Percentiles rank a stretch among this genome's conserved stretches.
Evolutionary conservation across 2,329 filamentous ascomycete genomes (phyloP).

Genomic region (Diaporthe ampelina): DNA sequence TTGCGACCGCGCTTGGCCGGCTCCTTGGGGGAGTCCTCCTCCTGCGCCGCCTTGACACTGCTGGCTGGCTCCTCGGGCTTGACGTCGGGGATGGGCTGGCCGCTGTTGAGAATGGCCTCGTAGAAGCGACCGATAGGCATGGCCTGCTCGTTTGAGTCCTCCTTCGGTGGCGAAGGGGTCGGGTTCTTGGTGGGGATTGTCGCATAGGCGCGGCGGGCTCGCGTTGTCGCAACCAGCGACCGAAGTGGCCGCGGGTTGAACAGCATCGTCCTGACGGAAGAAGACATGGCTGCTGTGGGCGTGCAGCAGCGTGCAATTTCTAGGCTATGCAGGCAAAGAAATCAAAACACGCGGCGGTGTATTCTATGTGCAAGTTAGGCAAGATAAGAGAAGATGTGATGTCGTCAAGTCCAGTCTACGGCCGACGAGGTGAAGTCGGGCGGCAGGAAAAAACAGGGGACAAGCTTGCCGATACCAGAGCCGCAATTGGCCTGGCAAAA

Average conservation of each 20-base stretch:
- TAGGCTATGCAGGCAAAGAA: neutral
- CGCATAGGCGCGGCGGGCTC: conserved; percentile 47
- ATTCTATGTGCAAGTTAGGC: neutral
- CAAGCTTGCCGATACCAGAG: conserved; percentile 23
- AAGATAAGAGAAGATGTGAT: neutral
- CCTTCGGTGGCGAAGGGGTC: conserved; percentile 47
- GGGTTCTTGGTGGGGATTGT: conserved; percentile 48
- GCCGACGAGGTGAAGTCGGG: conserved; percentile 16
- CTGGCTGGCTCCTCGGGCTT: conserved; percentile 61
- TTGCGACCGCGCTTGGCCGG: conserved; percentile 45
- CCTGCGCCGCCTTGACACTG: conserved; percentile 49
- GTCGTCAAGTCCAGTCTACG: conserved; percentile 7
- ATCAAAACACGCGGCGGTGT: neutral
- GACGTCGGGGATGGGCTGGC: conserved; percentile 55
- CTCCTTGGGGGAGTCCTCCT: conserved; percentile 42
- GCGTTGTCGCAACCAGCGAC: conserved; percentile 33
- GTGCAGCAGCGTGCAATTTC: neutral
- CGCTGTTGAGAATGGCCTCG: conserved; percentile 66
- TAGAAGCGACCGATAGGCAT: conserved; percentile 71
- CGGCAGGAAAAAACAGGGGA: conserved; percentile 28
- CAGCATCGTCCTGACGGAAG: conserved; percentile 44
- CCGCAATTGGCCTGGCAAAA: conserved; percentile 27
- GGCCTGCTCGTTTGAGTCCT: conserved; percentile 55
- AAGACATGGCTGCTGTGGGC: conserved; percentile 35
- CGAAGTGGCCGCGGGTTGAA: conserved; percentile 50